phyloP scores from a whole-genome alignment of 768 basidiomycete genomes.

The Tricholoma bakamatsutake region DNA sequence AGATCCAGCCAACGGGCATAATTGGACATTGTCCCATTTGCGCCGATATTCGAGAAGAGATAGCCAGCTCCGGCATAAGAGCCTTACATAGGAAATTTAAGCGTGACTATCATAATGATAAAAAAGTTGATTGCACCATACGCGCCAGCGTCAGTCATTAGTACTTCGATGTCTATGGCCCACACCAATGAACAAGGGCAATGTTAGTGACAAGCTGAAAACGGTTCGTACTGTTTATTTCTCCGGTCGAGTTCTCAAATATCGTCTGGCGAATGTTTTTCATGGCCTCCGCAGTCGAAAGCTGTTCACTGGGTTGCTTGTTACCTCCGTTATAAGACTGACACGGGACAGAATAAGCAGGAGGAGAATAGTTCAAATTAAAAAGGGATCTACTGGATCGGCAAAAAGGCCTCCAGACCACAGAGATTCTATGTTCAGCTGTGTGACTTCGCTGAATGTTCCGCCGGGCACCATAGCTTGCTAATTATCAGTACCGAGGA shows the following conservation, averaged over 20 bases:
- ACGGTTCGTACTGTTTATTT: slow-evolving; percentile 43
- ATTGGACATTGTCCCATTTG: slow-evolving; percentile 31
- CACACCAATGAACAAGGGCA: background rate
- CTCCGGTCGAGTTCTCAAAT: slow-evolving; percentile 52
- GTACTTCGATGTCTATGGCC: slow-evolving; percentile 43
- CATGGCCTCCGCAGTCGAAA: slow-evolving; percentile 43
- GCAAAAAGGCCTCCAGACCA: slow-evolving; percentile 74
- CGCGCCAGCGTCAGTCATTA: slow-evolving; percentile 49
- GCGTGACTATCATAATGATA: background rate
- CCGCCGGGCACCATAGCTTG: slow-evolving; percentile 67
- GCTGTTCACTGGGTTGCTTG: slow-evolving; percentile 38
- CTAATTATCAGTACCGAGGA: background rate
- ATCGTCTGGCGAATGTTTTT: slow-evolving; percentile 48
- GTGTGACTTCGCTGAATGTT: slow-evolving; percentile 50
- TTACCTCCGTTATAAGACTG: slow-evolving; percentile 73
- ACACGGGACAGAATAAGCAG: background rate
- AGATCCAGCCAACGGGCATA: slow-evolving; percentile 69
- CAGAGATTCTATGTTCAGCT: slow-evolving; percentile 70
- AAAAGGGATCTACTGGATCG: slow-evolving; percentile 41
- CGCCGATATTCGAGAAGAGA: slow-evolving; percentile 44
- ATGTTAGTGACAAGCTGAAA: background rate
- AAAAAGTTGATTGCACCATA: slow-evolving; percentile 41
- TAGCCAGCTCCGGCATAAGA: slow-evolving; percentile 66
- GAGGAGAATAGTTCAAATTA: background rate
- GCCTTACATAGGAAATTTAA: slow-evolving; percentile 34